Conservation (phyloP, 1,284 basidiomycete genomes). For the Mycosarcoma maydis region DNA sequence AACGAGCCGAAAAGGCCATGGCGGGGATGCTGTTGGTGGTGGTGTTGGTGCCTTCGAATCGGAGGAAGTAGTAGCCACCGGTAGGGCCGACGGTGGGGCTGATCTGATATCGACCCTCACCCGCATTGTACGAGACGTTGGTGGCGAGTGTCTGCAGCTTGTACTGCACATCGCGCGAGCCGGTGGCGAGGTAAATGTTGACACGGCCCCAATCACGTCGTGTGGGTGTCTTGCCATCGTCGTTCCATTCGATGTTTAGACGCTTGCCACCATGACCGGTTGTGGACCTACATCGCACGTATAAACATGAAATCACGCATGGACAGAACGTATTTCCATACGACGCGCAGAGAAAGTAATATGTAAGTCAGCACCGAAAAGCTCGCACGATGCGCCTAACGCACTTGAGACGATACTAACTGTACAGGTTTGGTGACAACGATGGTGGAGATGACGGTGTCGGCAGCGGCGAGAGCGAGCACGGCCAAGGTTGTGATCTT, state of each 20-base stretch:
- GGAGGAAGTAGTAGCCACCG: constrained; percentile 61
- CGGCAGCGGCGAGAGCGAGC: constrained; percentile 39
- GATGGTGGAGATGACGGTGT: constrained; percentile 44
- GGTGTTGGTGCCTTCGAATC: constrained; percentile 54
- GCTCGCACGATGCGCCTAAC: background rate
- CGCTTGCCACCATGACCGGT: constrained; percentile 40
- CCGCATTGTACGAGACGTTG: constrained; percentile 29
- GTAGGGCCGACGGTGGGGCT: constrained; percentile 44
- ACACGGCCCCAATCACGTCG: constrained; percentile 48
- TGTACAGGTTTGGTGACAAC: constrained; percentile 55
- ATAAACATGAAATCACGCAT: too few species aligned
- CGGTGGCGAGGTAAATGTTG: constrained; percentile 61
- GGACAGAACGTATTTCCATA: too few species aligned
- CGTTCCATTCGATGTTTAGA: constrained; percentile 53
- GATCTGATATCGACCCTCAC: constrained; percentile 34
- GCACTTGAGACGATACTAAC: constrained; percentile 25
- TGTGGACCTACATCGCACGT: too few species aligned
- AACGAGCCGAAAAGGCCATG: constrained; percentile 62
- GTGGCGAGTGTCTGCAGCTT: constrained; percentile 55
- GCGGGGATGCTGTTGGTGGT: constrained; percentile 36
- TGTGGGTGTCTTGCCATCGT: constrained; percentile 53
- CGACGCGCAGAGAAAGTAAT: background rate
- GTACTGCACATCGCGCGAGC: constrained; percentile 56
- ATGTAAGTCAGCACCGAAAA: too few species aligned
- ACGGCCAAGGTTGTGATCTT: constrained; percentile 41